Percentiles rank a stretch among this genome's conserved stretches.
phyloP scores from a whole-genome alignment of 805 yeast genomes.

The Zygosaccharomyces bisporus region DNA sequence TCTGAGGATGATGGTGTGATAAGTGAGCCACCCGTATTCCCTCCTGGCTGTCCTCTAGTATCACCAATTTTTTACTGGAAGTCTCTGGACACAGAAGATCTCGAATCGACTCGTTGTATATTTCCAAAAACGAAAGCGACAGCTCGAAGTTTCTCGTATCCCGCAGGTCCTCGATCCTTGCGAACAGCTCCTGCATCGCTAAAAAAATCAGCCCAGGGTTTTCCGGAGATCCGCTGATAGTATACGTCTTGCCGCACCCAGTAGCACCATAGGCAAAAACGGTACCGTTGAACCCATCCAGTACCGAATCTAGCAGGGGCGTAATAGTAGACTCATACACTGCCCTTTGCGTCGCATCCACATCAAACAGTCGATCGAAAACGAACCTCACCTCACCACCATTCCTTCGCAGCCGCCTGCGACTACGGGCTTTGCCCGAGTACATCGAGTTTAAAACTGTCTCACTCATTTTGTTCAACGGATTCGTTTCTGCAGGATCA shows the following conservation, averaged over 20 bases:
- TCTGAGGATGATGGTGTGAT: conserved; percentile 54
- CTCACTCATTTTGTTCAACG: conserved; percentile 38
- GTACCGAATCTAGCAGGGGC: conserved; percentile 66
- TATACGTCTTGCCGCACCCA: conserved; percentile 96
- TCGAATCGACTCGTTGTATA: conserved; percentile 83
- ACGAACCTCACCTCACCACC: conserved; percentile 67
- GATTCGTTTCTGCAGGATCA: conserved; percentile 76
- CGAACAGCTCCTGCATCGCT: conserved; percentile 73
- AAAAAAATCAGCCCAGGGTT: conserved; percentile 77
- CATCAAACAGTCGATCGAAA: conserved; percentile 77
- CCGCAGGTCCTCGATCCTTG: conserved; percentile 49
- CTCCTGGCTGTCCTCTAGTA: conserved; percentile 68
- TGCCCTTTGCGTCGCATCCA: conserved; percentile 56
- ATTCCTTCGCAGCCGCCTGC: conserved; percentile 21
- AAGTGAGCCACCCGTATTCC: conserved; percentile 67
- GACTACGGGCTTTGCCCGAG: conserved; percentile 21
- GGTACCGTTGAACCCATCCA: conserved; percentile 86
- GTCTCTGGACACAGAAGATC: conserved; percentile 66
- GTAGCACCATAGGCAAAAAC: conserved; percentile 97
- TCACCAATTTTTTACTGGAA: conserved; percentile 45
- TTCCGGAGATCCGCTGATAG: conserved; percentile 71
- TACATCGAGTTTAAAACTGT: conserved; percentile 29
- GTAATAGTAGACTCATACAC: conserved; percentile 64
- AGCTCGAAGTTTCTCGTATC: conserved; percentile 59
- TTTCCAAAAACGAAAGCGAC: conserved; percentile 72